Evolutionary conservation across 495 filamentous ascomycete species (phyloP), one percentile per base, ranked within the genome.

Genomic region (Penicillium samsonianum): DNA sequence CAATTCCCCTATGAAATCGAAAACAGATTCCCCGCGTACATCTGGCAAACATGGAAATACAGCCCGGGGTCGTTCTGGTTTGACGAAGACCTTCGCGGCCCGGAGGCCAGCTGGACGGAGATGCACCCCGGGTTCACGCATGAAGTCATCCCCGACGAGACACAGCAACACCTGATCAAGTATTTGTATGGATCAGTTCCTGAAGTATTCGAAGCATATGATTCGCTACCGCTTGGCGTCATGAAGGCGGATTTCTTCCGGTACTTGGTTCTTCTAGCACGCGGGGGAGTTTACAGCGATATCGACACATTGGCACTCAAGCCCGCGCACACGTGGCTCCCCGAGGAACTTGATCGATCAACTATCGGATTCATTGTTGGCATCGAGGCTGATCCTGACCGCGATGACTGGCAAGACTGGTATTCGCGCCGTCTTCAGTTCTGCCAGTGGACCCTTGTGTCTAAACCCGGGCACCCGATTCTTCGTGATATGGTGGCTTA

Each of bases 1-100:
- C 89, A 95, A 64, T 98, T 93, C 68, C 91, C 92, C 12, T 98
- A 98, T 76, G 87, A 95, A 62, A 81, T 92, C 45, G 85, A 90
- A 60, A 70, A 78, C 55, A 92, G 90, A 70, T 98, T 98, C 72
- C 94, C 94, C 0, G 92, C 91, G 26, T 98, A 96, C 73, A 95
- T 98, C 58, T 98, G 94, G 94, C 94, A 98, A 78, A 98, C 94
- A 38, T 98, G 94, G 94, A 96, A 95, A 73, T 90, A 87, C 69
- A 88, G 86, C 1, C 94, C 95, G 1, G 82, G 87, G 1, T 88
- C 88, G n/a, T 78, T 83, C 51, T 83, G 90, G 57, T 98, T 98
- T 67, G 72, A 69, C 5, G 84, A 89, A 58, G 74, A 77, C 6
- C 90, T 96, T 46, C 86, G 95, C 46, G 82, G 84, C 26, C 78